phyloP scores from a whole-genome alignment of 202 grass and related monocot species.

The Dendrocalamus latiflorus region DNA sequence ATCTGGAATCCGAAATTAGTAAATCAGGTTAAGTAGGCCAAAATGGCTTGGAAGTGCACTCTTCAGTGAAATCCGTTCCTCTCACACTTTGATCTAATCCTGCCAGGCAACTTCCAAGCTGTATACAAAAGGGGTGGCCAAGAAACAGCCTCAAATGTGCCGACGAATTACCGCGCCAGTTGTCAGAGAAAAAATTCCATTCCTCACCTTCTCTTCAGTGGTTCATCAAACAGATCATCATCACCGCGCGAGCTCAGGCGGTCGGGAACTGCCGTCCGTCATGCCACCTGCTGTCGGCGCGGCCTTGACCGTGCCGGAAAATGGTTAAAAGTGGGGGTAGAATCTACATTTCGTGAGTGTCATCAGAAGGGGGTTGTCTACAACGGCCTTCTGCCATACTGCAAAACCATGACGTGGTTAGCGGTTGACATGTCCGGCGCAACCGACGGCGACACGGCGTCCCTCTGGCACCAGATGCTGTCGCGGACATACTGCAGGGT shows the following conservation, averaged over 20 bases:
- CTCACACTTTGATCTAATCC: slow-evolving; percentile 11
- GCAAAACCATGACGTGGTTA: slow-evolving; percentile 80
- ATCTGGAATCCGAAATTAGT: slow-evolving; percentile 35
- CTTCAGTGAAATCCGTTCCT: slow-evolving; percentile 20
- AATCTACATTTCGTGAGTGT: slow-evolving; percentile 47
- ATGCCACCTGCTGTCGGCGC: slow-evolving; percentile 23
- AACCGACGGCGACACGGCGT: slow-evolving; percentile 38
- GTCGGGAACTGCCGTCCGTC: slow-evolving; percentile 42
- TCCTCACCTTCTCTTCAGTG: slow-evolving; percentile 18
- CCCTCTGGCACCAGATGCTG: slow-evolving; percentile 67
- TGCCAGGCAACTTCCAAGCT: slow-evolving; percentile 41
- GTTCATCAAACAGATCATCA: slow-evolving; percentile 34
- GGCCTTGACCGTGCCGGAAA: slow-evolving; percentile 11
- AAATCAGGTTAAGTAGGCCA: slow-evolving; percentile 35
- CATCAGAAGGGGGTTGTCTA: slow-evolving; percentile 26
- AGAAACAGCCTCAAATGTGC: slow-evolving; percentile 19
- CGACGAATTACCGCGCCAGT: slow-evolving; percentile 2
- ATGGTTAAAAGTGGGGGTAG: slow-evolving; percentile 23
- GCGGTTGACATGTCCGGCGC: slow-evolving; percentile 32
- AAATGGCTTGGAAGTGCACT: slow-evolving; percentile 41
- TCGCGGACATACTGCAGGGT: slow-evolving; percentile 72
- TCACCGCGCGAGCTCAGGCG: slow-evolving; percentile 19
- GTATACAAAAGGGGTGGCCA: slow-evolving; percentile 24
- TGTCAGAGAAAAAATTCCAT: background rate
- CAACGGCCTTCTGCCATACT: slow-evolving; percentile 69